Percentiles rank a stretch among this genome's conserved stretches.
These are phyloP conservation scores for Cutaneotrichosporon sp. DNA, from an alignment of 1,284 basidiomycete genomes.

Conservation along the genomic window DNA sequence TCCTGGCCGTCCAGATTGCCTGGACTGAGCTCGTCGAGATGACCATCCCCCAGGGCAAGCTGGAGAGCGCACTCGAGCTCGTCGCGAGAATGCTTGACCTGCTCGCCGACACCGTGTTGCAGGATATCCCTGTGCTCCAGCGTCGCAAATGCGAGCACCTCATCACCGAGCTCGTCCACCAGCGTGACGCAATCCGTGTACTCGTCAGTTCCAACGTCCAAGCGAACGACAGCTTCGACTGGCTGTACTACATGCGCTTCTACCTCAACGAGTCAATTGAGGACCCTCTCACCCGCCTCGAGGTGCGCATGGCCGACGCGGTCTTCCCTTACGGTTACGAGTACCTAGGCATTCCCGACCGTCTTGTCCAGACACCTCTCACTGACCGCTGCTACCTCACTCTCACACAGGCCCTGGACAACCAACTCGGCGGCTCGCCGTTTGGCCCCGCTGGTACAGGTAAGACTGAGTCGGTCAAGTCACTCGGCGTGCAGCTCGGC, in stretches of 20 bases:
- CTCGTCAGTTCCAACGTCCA: slow-evolving; percentile 69
- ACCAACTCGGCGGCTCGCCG: slow-evolving; percentile 91
- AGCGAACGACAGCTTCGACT: slow-evolving; percentile 75
- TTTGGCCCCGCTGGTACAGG: slow-evolving; percentile 99
- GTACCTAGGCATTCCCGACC: slow-evolving; percentile 94
- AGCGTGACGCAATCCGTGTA: slow-evolving; percentile 86
- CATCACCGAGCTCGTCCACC: slow-evolving; percentile 97
- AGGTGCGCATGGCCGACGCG: slow-evolving; percentile 85
- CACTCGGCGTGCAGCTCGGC: slow-evolving; percentile 93
- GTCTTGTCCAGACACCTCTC: slow-evolving; percentile 95
- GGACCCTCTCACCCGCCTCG: slow-evolving; percentile 75
- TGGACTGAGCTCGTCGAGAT: slow-evolving; percentile 87
- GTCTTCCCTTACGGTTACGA: slow-evolving; percentile 98
- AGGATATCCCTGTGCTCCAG: slow-evolving; percentile 81
- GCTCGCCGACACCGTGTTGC: slow-evolving; percentile 91
- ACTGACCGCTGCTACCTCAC: slow-evolving; percentile 98
- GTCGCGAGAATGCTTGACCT: slow-evolving; percentile 83
- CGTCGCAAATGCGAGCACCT: slow-evolving; percentile 97
- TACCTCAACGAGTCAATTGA: slow-evolving; percentile 73
- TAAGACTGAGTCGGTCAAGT: slow-evolving; percentile 99
- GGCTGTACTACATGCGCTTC: slow-evolving; percentile 99
- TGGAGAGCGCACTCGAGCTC: slow-evolving; percentile 67
- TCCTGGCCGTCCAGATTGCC: slow-evolving; percentile 86
- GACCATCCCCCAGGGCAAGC: slow-evolving; percentile 62
- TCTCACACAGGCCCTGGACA: slow-evolving; percentile 90